Base-by-base conservation (phyloP, 2,329 filamentous ascomycete species). In the Botrytis galanthina region DNA sequence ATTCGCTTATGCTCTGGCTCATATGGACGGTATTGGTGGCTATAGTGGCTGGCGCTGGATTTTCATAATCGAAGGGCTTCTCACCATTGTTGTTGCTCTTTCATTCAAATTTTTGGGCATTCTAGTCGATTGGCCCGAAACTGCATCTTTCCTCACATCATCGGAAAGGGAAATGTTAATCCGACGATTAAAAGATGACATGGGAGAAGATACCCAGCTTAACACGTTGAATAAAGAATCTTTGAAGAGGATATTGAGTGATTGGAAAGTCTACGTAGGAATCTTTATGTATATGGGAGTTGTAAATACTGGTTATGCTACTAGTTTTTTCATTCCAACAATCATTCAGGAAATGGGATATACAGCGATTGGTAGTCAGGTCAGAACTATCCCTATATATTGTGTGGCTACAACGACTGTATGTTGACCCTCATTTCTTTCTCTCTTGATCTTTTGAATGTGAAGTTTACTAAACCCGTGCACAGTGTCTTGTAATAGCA, bases 221-320 rank as follows among this genome's bases (percentile, higher is more conserved):
- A 79, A 82, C 71, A 77, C 74, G 46, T 74, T 80, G n/a, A 75
- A 81, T 78, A 81, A 80, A 74, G 79, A 78, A 44, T 81, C 78
- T 73, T 79, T 84, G 35, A 82, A 81, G 61, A 79, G 80, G 48
- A 84, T 84, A 2, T 83, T 86, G 67, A 73, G 81, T 22, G 85
- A 86, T 74, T 86, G 84, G 84, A 85, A 86, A 75, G 82, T 86
- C 35, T 86, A 74, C 26, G 60, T 75, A n/a, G 57, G 48, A 20
- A 70, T 44, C 20, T 39, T 73, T 4, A 88, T 92, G 63, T 91
- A 90, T 78, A 90, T 89, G 85, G 88, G 90, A 22, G 89, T 91
- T 70, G 83, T 84, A 26, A 84, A 81, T 71, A 84, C 84, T 20
- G 79, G 82, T 29, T 84, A 84, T 76, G 80, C 82, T 29, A 79